phyloP scores from a whole-genome alignment of 2,329 filamentous ascomycete species.

The Fusarium sp. region DNA sequence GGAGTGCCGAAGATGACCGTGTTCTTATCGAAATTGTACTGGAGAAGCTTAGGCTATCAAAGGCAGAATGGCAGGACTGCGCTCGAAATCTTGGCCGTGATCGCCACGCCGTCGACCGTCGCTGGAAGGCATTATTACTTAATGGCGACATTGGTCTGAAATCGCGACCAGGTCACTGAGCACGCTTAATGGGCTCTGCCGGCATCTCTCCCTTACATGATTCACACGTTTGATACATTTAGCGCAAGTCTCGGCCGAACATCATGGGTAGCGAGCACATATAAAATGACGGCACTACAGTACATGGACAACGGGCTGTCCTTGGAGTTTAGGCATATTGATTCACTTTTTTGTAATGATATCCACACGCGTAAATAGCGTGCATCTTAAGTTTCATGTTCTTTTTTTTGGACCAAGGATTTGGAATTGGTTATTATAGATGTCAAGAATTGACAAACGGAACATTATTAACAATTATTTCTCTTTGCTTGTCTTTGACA shows the following conservation, averaged over 20 bases:
- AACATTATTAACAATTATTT: constrained; percentile 2
- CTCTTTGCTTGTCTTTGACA: not conserved
- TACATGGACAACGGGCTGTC: constrained; percentile 39
- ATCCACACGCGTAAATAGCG: constrained; percentile 40
- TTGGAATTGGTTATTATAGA: constrained; percentile 27
- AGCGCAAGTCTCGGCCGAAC: constrained; percentile 36
- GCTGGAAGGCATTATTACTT: constrained; percentile 74
- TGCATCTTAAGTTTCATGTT: constrained; percentile 37
- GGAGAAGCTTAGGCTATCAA: constrained; percentile 74
- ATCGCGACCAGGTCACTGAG: constrained; percentile 59
- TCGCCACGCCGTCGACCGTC: constrained; percentile 66
- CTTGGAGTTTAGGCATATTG: constrained; percentile 38
- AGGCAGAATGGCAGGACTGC: constrained; percentile 76
- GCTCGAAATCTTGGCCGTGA: constrained; percentile 73
- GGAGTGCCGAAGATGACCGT: constrained; percentile 74
- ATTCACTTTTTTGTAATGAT: constrained; percentile 44
- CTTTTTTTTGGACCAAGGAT: constrained; percentile 25
- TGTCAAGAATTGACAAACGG: constrained; percentile 15
- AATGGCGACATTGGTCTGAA: constrained; percentile 72
- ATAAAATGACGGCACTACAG: constrained; percentile 39
- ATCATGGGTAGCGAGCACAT: constrained; percentile 28
- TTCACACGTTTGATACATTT: constrained; percentile 28
- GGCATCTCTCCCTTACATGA: constrained; percentile 34
- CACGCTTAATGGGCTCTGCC: constrained; percentile 57
- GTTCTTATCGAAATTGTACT: constrained; percentile 76